Conservation (phyloP, 305 asterid genomes). For the Salvia sclarea region DNA sequence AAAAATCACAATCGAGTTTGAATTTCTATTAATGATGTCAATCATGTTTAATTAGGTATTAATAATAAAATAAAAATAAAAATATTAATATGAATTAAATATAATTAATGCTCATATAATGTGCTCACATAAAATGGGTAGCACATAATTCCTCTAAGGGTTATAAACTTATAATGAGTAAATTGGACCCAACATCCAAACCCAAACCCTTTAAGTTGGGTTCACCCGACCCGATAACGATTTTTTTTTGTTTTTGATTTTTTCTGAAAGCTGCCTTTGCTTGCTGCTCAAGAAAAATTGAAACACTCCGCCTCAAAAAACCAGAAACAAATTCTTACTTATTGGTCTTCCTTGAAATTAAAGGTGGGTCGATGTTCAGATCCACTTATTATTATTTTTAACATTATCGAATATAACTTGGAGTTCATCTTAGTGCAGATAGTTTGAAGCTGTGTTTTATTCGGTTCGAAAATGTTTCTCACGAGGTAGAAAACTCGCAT, state of each 20-base stretch:
- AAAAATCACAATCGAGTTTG: too few species aligned
- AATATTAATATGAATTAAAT: too few species aligned
- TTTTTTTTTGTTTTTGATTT: not conserved
- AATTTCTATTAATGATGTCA: too few species aligned
- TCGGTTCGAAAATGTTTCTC: slow-evolving; percentile 68
- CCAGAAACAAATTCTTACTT: not conserved
- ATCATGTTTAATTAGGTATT: too few species aligned
- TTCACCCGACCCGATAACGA: slow-evolving; percentile 31
- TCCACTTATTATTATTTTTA: slow-evolving; percentile 9
- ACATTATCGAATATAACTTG: not conserved
- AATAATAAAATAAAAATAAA: too few species aligned
- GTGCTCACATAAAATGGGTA: too few species aligned
- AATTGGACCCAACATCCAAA: too few species aligned
- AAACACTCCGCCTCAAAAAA: slow-evolving; percentile 17
- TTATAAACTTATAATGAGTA: too few species aligned
- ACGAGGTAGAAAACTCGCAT: slow-evolving; percentile 56
- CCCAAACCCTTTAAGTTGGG: slow-evolving; percentile 15
- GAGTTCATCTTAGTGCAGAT: slow-evolving; percentile 32
- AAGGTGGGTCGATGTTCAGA: slow-evolving; percentile 35
- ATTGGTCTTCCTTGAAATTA: slow-evolving; percentile 14
- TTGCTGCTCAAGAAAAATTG: slow-evolving; percentile 33
- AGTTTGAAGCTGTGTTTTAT: slow-evolving; percentile 20
- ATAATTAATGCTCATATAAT: too few species aligned
- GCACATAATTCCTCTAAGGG: too few species aligned
- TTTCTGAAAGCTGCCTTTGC: slow-evolving; percentile 38